Conservation (phyloP, 257 asterid genomes). For the Echites panduratus region DNA sequence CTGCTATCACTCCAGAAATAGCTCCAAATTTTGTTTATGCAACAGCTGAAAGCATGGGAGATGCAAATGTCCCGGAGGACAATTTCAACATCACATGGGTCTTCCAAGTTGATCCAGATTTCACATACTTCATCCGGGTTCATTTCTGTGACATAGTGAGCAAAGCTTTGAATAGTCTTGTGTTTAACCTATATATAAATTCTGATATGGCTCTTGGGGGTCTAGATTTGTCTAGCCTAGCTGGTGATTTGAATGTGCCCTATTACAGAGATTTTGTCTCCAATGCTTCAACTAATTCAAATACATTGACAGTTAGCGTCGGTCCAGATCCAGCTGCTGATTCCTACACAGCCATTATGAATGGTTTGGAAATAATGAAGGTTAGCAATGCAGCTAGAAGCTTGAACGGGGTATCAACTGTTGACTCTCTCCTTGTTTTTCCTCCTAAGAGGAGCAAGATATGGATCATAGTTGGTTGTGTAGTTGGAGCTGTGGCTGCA, state of each 20-base stretch:
- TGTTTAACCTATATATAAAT: constrained; percentile 34
- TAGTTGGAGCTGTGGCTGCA: constrained; percentile 30
- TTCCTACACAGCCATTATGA: constrained; percentile 31
- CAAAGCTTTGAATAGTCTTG: constrained; percentile 24
- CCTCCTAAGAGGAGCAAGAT: constrained; percentile 22
- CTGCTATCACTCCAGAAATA: constrained; percentile 26
- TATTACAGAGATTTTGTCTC: constrained; percentile 34
- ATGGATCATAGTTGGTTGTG: constrained; percentile 25
- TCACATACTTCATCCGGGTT: constrained; percentile 33
- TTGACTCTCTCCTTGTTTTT: constrained; percentile 25
- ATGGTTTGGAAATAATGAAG: constrained; percentile 49
- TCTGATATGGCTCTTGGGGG: constrained; percentile 26
- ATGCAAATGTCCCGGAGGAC: constrained; percentile 31
- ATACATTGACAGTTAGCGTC: constrained; percentile 33
- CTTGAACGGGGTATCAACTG: constrained; percentile 35
- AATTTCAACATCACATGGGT: constrained; percentile 48
- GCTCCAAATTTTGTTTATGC: constrained; percentile 48
- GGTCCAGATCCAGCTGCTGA: constrained; percentile 33
- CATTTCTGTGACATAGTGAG: constrained; percentile 48
- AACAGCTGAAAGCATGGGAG: constrained; percentile 44
- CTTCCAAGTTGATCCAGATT: constrained; percentile 35
- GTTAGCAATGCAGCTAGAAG: constrained; percentile 38
- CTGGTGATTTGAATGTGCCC: constrained; percentile 35
- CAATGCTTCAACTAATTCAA: constrained; percentile 27
- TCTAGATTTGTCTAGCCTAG: constrained; percentile 29